phyloP scores from a whole-genome alignment of 73 alveolate genomes.

The Diophrys appendiculata region DNA sequence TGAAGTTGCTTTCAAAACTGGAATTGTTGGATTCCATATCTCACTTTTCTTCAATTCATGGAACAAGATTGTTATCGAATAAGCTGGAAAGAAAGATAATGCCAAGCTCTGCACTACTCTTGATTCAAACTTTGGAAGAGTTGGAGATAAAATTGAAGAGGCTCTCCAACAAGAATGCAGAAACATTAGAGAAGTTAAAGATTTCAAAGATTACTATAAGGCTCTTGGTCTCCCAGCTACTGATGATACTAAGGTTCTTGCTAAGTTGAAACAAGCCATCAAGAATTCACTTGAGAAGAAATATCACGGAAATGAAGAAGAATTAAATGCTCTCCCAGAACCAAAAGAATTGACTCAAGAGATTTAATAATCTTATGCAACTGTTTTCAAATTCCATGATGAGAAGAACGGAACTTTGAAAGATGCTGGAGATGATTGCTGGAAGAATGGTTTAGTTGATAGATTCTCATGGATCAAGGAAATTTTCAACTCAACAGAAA shows the following conservation, averaged over 20 bases:
- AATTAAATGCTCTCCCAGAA: slow-evolving; percentile 77
- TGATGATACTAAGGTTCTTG: slow-evolving; percentile 68
- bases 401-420: slow-evolving; percentile 49
- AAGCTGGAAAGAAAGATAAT: slow-evolving; percentile 37
- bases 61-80: slow-evolving; percentile 62
- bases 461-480: slow-evolving; percentile 51
- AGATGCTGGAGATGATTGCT: slow-evolving; percentile 63
- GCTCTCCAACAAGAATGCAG: slow-evolving; percentile 71
- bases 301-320: slow-evolving; percentile 93
- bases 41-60: slow-evolving; percentile 74
- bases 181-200: slow-evolving; percentile 70
- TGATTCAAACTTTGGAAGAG: slow-evolving; percentile 75
- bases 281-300: slow-evolving; percentile 82
- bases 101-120: slow-evolving; percentile 14
- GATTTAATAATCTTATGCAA: slow-evolving; percentile 56
- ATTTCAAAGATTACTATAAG: slow-evolving; percentile 74
- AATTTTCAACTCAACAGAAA: background rate
- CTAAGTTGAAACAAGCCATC: slow-evolving; percentile 80
- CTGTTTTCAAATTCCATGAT: slow-evolving; percentile 72
- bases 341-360: slow-evolving; percentile 59
- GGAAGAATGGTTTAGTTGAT: slow-evolving; percentile 61
- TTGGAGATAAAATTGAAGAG: slow-evolving; percentile 73
- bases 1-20: slow-evolving; percentile 88
- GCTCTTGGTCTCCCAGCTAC: slow-evolving; percentile 70
- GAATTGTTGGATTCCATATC: slow-evolving; percentile 84